phyloP scores from a whole-genome alignment of 1,139 yeast species.

The Pichia sp. region DNA sequence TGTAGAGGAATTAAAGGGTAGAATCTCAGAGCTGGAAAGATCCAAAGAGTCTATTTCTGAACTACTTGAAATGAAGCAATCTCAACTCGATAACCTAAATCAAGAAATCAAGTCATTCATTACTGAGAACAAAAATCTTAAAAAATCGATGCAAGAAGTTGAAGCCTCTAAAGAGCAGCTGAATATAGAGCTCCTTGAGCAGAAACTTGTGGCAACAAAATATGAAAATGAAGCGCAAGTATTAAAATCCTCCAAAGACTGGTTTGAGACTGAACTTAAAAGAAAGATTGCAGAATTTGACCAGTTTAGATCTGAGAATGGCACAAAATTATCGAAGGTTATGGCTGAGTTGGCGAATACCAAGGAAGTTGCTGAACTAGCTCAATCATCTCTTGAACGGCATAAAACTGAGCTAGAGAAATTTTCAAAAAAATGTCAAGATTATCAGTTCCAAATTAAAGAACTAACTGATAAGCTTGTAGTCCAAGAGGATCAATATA shows the following conservation, averaged over 20 bases:
- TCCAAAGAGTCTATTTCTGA: slow-evolving; percentile 37
- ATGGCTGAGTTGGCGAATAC: slow-evolving; percentile 30
- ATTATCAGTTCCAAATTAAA: slow-evolving; percentile 35
- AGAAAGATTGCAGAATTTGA: slow-evolving; percentile 24
- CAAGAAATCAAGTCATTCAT: slow-evolving; percentile 43
- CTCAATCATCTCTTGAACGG: slow-evolving; percentile 24
- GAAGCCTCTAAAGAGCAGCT: slow-evolving; percentile 22
- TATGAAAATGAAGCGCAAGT: slow-evolving; percentile 38
- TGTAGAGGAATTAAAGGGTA: slow-evolving; percentile 17
- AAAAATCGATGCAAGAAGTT: slow-evolving; percentile 34
- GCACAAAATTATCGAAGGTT: slow-evolving; percentile 27
- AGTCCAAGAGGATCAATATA: slow-evolving; percentile 44
- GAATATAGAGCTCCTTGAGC: slow-evolving; percentile 20
- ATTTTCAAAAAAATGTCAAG: slow-evolving; percentile 33
- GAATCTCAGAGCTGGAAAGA: slow-evolving; percentile 24
- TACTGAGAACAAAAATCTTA: slow-evolving; percentile 38
- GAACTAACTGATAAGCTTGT: slow-evolving; percentile 42
- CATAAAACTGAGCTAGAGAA: slow-evolving; percentile 31
- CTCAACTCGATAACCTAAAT: slow-evolving; percentile 42
- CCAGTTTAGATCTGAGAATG: slow-evolving; percentile 24
- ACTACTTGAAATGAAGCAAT: slow-evolving; percentile 37
- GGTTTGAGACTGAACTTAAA: slow-evolving; percentile 45
- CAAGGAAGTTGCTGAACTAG: slow-evolving; percentile 34
- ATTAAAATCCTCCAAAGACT: slow-evolving; percentile 34
- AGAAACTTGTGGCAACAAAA: slow-evolving; percentile 30